These are phyloP conservation scores for Fomitopsis schrenkii DNA, from an alignment of 1,284 basidiomycete genomes.

Conservation along the genomic window DNA sequence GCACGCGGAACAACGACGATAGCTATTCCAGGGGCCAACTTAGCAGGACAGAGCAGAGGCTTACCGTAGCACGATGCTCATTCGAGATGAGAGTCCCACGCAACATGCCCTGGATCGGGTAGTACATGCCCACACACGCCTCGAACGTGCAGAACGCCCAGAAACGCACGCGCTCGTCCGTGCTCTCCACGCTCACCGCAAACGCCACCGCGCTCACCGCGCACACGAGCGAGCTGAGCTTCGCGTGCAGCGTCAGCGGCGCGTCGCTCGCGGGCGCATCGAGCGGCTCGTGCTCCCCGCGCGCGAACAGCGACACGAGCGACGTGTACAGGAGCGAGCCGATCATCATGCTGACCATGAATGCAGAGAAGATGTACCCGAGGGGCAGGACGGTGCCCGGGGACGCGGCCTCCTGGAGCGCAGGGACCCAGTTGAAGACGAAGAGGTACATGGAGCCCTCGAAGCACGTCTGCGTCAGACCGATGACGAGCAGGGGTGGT, in stretches of 20 bases:
- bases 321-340: slow-evolving; percentile 67
- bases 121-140: slow-evolving; percentile 75
- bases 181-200: slow-evolving; percentile 44
- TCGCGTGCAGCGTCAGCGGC: slow-evolving; percentile 57
- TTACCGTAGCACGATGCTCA: slow-evolving; percentile 69
- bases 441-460: slow-evolving; percentile 82
- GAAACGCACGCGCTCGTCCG: slow-evolving; percentile 50
- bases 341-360: slow-evolving; percentile 79
- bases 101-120: slow-evolving; percentile 74
- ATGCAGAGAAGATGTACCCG: slow-evolving; percentile 73
- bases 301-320: slow-evolving; percentile 37
- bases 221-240: slow-evolving; percentile 62
- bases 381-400: slow-evolving; percentile 46
- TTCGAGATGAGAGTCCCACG: slow-evolving; percentile 65
- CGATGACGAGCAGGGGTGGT: slow-evolving; percentile 59
- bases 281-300: slow-evolving; percentile 13
- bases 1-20: slow-evolving; percentile 69
- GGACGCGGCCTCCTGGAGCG: slow-evolving; percentile 56
- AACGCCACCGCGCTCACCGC: slow-evolving; percentile 55
- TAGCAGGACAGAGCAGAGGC: too few relatives aligned
- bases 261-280: slow-evolving; percentile 25
- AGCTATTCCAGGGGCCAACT: too few relatives aligned
- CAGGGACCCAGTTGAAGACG: slow-evolving; percentile 77
- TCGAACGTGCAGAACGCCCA: slow-evolving; percentile 75
- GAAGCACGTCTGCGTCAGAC: slow-evolving; percentile 72